These are phyloP conservation scores for Leishmania amazonensis DNA, from an alignment of 208 protist species.

Conservation along the genomic window DNA sequence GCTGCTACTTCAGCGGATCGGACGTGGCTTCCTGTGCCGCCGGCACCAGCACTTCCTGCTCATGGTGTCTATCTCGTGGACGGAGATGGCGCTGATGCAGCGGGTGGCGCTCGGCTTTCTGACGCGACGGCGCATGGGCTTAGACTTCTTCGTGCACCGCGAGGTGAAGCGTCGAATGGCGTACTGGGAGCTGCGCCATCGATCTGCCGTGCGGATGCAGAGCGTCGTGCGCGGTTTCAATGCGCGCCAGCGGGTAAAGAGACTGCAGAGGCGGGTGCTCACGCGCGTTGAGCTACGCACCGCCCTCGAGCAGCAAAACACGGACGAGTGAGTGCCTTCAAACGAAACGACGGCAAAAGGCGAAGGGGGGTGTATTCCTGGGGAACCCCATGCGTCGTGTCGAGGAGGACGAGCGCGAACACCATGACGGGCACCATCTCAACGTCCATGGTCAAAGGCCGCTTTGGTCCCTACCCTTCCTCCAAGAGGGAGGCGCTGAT, in stretches of 20 bases:
- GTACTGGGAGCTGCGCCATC: constrained; percentile 46
- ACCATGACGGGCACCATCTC: background rate
- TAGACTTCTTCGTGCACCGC: constrained; percentile 31
- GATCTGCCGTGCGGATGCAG: constrained; percentile 43
- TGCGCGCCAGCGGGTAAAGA: constrained; percentile 42
- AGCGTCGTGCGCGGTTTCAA: constrained; percentile 52
- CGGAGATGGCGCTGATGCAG: constrained; percentile 45
- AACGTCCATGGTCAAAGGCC: background rate
- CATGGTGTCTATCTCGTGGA: constrained; percentile 33
- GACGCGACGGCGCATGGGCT: constrained; percentile 30
- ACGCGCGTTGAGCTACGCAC: constrained; percentile 49
- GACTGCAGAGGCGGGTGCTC: constrained; percentile 45
- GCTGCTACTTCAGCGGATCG: constrained; percentile 43
- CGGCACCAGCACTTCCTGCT: constrained; percentile 42
- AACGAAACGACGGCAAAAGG: background rate
- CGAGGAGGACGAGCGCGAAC: background rate
- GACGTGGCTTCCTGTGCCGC: constrained; percentile 44
- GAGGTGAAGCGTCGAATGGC: constrained; percentile 31
- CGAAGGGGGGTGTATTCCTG: background rate
- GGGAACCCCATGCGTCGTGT: background rate
- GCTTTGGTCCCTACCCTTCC: background rate
- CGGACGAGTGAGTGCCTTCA: constrained; percentile 18
- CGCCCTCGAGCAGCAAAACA: constrained; percentile 41
- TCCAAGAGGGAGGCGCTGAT: background rate
- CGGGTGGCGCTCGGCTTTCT: constrained; percentile 45